A percentile compares a stretch with the other conserved stretches of the same genome.
These are phyloP conservation scores for Crithidia thermophila DNA, from an alignment of 208 protist species.

Conservation along the genomic window DNA sequence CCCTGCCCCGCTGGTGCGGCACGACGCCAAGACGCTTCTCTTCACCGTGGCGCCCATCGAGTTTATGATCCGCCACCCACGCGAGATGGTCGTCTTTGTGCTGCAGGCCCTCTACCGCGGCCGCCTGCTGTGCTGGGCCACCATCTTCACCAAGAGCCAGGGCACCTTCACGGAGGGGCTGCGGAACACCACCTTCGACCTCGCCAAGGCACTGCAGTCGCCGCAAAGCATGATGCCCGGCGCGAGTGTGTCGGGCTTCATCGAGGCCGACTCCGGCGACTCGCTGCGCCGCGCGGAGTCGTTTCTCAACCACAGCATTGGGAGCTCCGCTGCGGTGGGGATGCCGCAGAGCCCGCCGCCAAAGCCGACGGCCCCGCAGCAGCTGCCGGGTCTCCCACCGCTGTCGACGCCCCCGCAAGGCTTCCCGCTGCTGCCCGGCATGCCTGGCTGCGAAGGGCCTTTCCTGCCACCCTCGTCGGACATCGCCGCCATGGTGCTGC, in stretches of 20 bases:
- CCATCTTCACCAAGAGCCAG: constrained; percentile 32
- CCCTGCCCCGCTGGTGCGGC: constrained; percentile 33
- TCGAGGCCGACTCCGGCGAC: constrained; percentile 38
- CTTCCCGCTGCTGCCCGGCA: constrained; percentile 46
- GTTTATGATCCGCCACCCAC: constrained; percentile 44
- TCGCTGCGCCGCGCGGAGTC: constrained; percentile 43
- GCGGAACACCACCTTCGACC: constrained; percentile 44
- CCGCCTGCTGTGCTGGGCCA: constrained; percentile 58
- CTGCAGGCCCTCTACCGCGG: constrained; percentile 47
- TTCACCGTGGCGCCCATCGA: constrained; percentile 48
- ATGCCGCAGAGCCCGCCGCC: background rate
- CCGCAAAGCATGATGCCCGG: constrained; percentile 33
- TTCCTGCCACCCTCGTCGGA: constrained; percentile 34
- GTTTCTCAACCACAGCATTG: constrained; percentile 20
- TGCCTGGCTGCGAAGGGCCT: constrained; percentile 54
- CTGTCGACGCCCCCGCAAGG: constrained; percentile 32
- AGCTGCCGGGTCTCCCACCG: constrained; percentile 39
- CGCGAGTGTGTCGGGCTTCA: constrained; percentile 43
- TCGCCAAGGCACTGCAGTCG: constrained; percentile 48
- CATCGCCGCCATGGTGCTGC: constrained; percentile 19
- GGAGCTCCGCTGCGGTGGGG: background rate
- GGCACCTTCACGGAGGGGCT: constrained; percentile 55
- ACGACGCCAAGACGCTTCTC: constrained; percentile 29
- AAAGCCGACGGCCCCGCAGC: constrained; percentile 8
- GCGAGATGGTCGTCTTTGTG: constrained; percentile 61